Evolutionary conservation across 306 rosid species (phyloP), one percentile per base, ranked within the genome.

Genomic region (Trifolium pratense): DNA sequence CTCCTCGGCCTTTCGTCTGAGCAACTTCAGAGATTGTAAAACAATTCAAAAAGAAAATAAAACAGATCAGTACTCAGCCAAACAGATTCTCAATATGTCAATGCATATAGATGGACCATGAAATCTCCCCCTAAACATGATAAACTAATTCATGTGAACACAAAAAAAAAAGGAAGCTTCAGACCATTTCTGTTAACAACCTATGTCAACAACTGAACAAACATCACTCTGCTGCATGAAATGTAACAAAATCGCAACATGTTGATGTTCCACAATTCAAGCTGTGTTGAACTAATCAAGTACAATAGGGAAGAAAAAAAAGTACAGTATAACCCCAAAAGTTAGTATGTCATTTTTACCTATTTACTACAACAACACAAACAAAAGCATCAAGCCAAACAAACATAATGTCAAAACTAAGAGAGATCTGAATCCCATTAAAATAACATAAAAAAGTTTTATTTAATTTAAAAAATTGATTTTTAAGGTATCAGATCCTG

Each of bases 1-100:
- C 36, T 55, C 29, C n/a, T 56, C 17, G 17, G 17, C 58, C 53
- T 69, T 59, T 84, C 75, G 59, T 70, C 85, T 42, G 6, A 9
- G 14, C 52, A 82, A 72, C 80, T 78, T 76, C 57, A 46, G 45
- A 78, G 70, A 73, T 75, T 61, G 71, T 70, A 2, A 74, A 23
- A 71, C 20, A 74, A 68, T 45, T 20, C 56, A 34, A 26, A 68
- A 67, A 9, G 43, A 70, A n/a, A 52, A 77, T 20, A 21, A 68
- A 69, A 10, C 15, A 36, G 18, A 69, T 80, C 68, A 61, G 63
- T 29, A 48, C 39, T 40, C 58, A 3, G 56, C 45, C 59, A 61
- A 29, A 51, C 6, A 10, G 43, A 74, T 16, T 57, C 25, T 36
- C 75, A 58, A 29, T 1, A 32, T 55, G 36, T 64, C 32, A 7